Conservation (phyloP, 768 basidiomycete genomes). For the Postia placenta region DNA sequence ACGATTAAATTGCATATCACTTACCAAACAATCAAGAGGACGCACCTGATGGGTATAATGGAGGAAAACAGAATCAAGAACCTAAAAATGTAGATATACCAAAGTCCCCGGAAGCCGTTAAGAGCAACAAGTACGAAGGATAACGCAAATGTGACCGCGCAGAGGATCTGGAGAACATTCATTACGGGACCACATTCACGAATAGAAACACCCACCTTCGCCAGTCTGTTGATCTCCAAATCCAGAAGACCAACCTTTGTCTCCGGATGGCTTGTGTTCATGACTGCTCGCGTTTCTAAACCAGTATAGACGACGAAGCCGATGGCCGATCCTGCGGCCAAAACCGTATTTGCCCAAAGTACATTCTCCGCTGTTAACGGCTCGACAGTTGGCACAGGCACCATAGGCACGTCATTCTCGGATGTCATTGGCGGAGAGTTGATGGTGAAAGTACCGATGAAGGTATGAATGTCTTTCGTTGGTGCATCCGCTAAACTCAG, state of each 20-base stretch:
- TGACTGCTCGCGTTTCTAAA: slow-evolving; percentile 89
- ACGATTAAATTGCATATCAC: background rate
- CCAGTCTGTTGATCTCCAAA: slow-evolving; percentile 89
- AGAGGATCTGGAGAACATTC: slow-evolving; percentile 63
- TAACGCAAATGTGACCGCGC: slow-evolving; percentile 87
- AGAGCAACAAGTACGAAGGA: slow-evolving; percentile 90
- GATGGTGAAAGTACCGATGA: slow-evolving; percentile 87
- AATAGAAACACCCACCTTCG: slow-evolving; percentile 58
- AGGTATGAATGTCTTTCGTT: slow-evolving; percentile 94
- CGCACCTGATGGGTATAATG: slow-evolving; percentile 97
- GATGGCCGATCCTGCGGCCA: slow-evolving; percentile 90
- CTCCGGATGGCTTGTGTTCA: slow-evolving; percentile 97
- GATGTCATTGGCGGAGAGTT: slow-evolving; percentile 39
- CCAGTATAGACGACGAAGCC: slow-evolving; percentile 96
- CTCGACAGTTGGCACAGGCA: slow-evolving; percentile 47
- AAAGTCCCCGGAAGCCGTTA: slow-evolving; percentile 92
- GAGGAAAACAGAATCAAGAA: slow-evolving; percentile 98
- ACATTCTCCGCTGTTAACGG: slow-evolving; percentile 95
- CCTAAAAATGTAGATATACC: slow-evolving; percentile 95
- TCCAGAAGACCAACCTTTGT: slow-evolving; percentile 93
- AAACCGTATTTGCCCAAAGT: slow-evolving; percentile 95
- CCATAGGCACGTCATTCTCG: slow-evolving; percentile 31
- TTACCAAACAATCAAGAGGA: background rate
- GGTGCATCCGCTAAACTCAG: slow-evolving; percentile 74
- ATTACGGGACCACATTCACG: background rate